Base-by-base conservation (phyloP, 495 filamentous ascomycete species). In the Niebla homalea region DNA sequence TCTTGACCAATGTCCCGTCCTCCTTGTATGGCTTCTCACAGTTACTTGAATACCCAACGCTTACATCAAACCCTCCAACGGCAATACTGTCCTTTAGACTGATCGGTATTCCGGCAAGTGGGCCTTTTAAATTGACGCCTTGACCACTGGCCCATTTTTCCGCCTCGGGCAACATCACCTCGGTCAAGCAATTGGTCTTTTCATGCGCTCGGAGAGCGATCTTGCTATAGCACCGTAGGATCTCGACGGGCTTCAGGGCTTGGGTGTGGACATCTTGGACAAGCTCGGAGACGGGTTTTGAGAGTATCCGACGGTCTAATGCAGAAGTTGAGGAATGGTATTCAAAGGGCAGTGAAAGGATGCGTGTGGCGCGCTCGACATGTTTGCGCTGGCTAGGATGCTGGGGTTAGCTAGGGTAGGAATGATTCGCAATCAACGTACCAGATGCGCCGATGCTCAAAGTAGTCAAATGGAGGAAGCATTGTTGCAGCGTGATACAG, bases 211-310 rank as follows among this genome's bases (percentile, higher is more conserved):
- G 80, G 32, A 94, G 64, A 1, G 90, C 85, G 11, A 89, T 76
- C 66, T 93, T 94, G 58, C 87, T 87, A 60, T 95, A 98, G n/a
- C 88, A 80, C 49, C 70, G 80, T 14, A 98, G 79, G 25, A 98
- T 76, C 50, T 89, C 80, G 23, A 83, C 64, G 0, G 88, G 80
- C 3, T 76, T 68, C 38, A 80, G 64, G n/a, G 70, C 64, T 20
- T 78, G 70, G 8, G 77, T 70, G 26, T 93, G 86, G 15, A 98
- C 83, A 66, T 81, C 78, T 40, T 79, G 64, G 3, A 95, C 88
- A 18, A 96, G 75, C 44, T 82, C 67, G 38, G 83, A 76, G 53
- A 96, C 89, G 20, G 87, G 79, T 50, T 80, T 80, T 26, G 80
- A 69, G 45, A 96, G 72, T 42, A 86, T 81, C 0, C 68, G 60